Base-by-base conservation (phyloP, 345 rosid species). In the Sonneratia alba region DNA sequence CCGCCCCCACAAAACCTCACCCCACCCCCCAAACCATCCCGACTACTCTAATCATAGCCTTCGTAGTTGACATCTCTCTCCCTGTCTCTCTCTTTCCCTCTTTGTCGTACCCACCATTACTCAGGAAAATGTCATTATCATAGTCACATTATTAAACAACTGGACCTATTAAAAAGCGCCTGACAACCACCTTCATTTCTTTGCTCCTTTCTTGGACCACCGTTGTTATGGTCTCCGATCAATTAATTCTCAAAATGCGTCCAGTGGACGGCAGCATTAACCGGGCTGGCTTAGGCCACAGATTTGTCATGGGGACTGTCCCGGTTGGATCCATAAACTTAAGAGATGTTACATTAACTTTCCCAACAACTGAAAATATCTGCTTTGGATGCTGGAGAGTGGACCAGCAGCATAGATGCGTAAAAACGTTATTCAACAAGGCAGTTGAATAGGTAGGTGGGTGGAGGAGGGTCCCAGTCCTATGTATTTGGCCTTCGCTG, bases 11-110 rank as follows among this genome's bases (percentile, higher is more conserved):
- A 27, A 27, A 27, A 27, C 1, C 32, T 27, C 32, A 0, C 32
- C 32, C 32, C 32, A 11, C 42, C 67, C 67, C 45, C 45, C 45
- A n/a, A n/a, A 42, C 45, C 3, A 4, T 66, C 49, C 19, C 49
- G 7, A 16, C 48, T 22, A 66, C 8, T 37, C 47, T 42, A 66
- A 40, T 66, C 69, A 40, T 66, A 37, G 45, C 72, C 63, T 0
- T 36, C 42, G 36, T 51, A 3, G 49, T 36, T 48, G 32, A 68
- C 67, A 51, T 53, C 71, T 21, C 70, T 24, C 56, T 75, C 73
- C 34, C 37, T 72, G 57, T 55, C 36, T 66, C 47, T 40, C 67
- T 27, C 32, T 27, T 27, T 27, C 32, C 32, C 32, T 27, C 32
- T 27, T 27, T 27, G 32, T 70, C 51, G 45, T 4, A 59, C 36